These are phyloP conservation scores for Lyophyllum atratum DNA, from an alignment of 768 basidiomycete genomes.

Conservation along the genomic window DNA sequence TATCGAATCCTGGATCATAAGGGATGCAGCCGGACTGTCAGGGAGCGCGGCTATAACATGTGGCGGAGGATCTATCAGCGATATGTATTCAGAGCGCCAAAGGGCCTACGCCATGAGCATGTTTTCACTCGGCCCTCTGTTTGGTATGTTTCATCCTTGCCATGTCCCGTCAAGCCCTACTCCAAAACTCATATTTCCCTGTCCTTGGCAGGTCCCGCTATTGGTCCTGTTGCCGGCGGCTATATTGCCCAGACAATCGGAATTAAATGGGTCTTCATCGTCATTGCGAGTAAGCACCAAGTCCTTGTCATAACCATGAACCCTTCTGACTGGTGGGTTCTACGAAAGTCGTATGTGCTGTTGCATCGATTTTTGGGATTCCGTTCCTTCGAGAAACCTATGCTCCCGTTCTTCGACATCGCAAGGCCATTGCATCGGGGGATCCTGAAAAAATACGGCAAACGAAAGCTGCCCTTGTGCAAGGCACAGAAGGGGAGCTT, in stretches of 20 bases:
- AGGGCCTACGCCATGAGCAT: slow-evolving; percentile 65
- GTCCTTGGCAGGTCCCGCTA: slow-evolving; percentile 38
- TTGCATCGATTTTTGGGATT: slow-evolving; percentile 49
- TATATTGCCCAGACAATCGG: slow-evolving; percentile 62
- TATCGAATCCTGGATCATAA: no score
- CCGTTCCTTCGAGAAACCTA: slow-evolving; percentile 74
- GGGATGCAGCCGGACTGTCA: slow-evolving; percentile 54
- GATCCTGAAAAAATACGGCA: neutral
- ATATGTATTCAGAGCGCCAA: slow-evolving; percentile 59
- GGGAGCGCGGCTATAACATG: slow-evolving; percentile 64
- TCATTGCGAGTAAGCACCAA: slow-evolving; percentile 37
- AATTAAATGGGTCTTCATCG: slow-evolving; percentile 59
- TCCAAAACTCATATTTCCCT: slow-evolving; percentile 9
- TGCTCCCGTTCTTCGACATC: slow-evolving; percentile 59
- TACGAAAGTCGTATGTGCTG: slow-evolving; percentile 38
- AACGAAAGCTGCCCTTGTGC: neutral
- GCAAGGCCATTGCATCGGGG: slow-evolving; percentile 5
- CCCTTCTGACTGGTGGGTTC: neutral
- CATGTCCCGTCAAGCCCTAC: neutral
- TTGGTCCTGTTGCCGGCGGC: slow-evolving; percentile 67
- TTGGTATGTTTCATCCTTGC: slow-evolving; percentile 36
- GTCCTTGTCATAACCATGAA: neutral
- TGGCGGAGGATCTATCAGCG: slow-evolving; percentile 65
- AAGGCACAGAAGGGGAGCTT: slow-evolving; percentile 26
- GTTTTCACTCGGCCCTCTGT: slow-evolving; percentile 61